phyloP scores from a whole-genome alignment of 2,329 filamentous ascomycete genomes.

The Lecanosticta acicola region DNA sequence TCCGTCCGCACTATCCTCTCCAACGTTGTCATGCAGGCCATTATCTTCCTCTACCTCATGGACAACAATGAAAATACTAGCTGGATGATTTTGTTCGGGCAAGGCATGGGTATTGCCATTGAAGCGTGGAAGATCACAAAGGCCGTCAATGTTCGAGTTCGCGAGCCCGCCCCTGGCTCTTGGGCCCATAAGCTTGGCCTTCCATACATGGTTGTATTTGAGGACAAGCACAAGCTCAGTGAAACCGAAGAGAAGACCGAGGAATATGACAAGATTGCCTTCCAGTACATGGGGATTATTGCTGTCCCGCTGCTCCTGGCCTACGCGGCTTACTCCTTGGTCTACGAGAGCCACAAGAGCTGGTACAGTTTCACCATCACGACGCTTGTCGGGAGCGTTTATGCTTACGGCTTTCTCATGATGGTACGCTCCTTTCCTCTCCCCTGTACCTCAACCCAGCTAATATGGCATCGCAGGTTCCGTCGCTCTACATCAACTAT shows the following conservation, averaged over 20 bases:
- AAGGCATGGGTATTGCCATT: slow-evolving; percentile 74
- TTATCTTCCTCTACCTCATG: slow-evolving; percentile 94
- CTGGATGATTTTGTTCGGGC: slow-evolving; percentile 96
- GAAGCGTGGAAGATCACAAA: slow-evolving; percentile 97
- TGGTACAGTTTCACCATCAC: slow-evolving; percentile 89
- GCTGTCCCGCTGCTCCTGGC: slow-evolving; percentile 83
- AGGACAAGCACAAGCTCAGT: slow-evolving; percentile 93
- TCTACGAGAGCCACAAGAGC: slow-evolving; percentile 93
- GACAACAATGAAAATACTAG: slow-evolving; percentile 97
- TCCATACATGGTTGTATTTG: slow-evolving; percentile 76
- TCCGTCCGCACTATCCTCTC: slow-evolving; percentile 92
- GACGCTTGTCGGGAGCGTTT: slow-evolving; percentile 90
- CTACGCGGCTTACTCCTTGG: slow-evolving; percentile 83
- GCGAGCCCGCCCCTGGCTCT: slow-evolving; percentile 61
- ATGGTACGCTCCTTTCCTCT: slow-evolving; percentile 53
- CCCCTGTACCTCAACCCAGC: neutral
- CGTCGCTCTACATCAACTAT: slow-evolving; percentile 97
- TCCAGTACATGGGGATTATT: slow-evolving; percentile 91
- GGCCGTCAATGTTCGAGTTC: slow-evolving; percentile 79
- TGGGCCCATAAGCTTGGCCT: slow-evolving; percentile 43
- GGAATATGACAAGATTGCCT: slow-evolving; percentile 96
- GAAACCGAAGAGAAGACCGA: slow-evolving; percentile 97
- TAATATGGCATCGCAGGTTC: slow-evolving; percentile 46
- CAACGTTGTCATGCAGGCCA: slow-evolving; percentile 93
- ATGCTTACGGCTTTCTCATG: slow-evolving; percentile 98